Percentiles rank a stretch among this genome's conserved stretches.
phyloP scores from a whole-genome alignment of 768 basidiomycete species.

The Suillus tomentosus region DNA sequence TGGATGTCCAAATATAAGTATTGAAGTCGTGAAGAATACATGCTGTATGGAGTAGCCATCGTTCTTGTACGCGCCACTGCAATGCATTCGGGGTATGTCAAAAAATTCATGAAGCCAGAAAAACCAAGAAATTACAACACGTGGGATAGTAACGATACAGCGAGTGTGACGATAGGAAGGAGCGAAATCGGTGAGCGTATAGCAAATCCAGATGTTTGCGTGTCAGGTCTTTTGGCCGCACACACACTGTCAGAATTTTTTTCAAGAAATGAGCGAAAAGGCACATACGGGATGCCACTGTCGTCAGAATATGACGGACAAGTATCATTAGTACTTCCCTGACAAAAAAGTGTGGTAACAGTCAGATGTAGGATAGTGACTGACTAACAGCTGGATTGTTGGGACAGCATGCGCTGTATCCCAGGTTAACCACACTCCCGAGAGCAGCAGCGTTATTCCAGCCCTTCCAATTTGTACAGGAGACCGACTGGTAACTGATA shows the following conservation, averaged over 20 bases:
- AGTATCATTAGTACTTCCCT: slow-evolving; percentile 49
- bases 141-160: neutral
- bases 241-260: neutral
- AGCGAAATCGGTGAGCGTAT: neutral
- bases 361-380: neutral
- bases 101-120: neutral
- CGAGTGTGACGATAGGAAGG: slow-evolving; percentile 1
- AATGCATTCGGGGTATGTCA: neutral
- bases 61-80: neutral
- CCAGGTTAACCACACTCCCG: slow-evolving; percentile 64
- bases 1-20: too few species aligned
- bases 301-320: slow-evolving; percentile 75
- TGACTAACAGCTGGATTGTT: slow-evolving; percentile 58
- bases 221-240: slow-evolving; percentile 4
- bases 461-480: slow-evolving; percentile 72
- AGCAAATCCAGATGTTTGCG: neutral
- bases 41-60: neutral
- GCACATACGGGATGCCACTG: slow-evolving; percentile 62
- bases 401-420: slow-evolving; percentile 70
- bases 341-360: slow-evolving; percentile 10
- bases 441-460: slow-evolving; percentile 57
- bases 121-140: neutral
- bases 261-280: neutral
- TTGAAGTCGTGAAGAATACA: neutral
- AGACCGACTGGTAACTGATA: slow-evolving; percentile 64